Evolutionary conservation across 1,284 basidiomycete genomes (phyloP).

Genomic region (Sporisorium iseilematis-ciliati): DNA sequence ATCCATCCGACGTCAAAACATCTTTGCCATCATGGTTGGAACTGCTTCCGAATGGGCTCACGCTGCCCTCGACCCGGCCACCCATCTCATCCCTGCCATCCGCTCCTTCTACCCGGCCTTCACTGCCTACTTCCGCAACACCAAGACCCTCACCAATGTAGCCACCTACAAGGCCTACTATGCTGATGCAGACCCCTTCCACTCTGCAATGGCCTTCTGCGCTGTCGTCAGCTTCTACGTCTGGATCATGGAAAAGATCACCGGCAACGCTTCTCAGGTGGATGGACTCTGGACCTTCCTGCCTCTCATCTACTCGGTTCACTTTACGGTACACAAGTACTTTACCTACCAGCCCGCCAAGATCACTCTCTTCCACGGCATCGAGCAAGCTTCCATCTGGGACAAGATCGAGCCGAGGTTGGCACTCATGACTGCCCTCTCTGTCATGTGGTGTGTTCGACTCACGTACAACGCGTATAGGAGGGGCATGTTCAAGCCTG

Average conservation of each 20-base stretch:
- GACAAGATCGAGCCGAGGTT: conserved; percentile 66
- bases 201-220: conserved; percentile 59
- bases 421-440: conserved; percentile 69
- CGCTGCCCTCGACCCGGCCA: conserved; percentile 43
- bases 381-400: conserved; percentile 41
- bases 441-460: conserved; percentile 72
- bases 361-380: conserved; percentile 35
- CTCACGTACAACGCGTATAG: conserved; percentile 86
- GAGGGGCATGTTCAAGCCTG: conserved; percentile 80
- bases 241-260: conserved; percentile 61
- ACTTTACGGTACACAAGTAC: conserved; percentile 62
- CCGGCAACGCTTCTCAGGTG: conserved; percentile 65
- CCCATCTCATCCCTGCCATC: conserved; percentile 49
- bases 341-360: conserved; percentile 51
- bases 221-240: conserved; percentile 52
- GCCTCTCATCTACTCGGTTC: conserved; percentile 60
- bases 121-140: conserved; percentile 29
- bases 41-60: conserved; percentile 43
- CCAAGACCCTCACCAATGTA: conserved; percentile 35
- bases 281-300: conserved; percentile 67
- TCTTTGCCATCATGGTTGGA: conserved; percentile 20
- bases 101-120: conserved; percentile 46
- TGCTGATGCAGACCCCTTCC: conserved; percentile 55
- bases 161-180: conserved; percentile 54
- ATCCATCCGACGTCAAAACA: conserved; percentile 1